These are phyloP conservation scores for Ogataea paradorogensis DNA, from an alignment of 805 yeast species.

Conservation along the genomic window DNA sequence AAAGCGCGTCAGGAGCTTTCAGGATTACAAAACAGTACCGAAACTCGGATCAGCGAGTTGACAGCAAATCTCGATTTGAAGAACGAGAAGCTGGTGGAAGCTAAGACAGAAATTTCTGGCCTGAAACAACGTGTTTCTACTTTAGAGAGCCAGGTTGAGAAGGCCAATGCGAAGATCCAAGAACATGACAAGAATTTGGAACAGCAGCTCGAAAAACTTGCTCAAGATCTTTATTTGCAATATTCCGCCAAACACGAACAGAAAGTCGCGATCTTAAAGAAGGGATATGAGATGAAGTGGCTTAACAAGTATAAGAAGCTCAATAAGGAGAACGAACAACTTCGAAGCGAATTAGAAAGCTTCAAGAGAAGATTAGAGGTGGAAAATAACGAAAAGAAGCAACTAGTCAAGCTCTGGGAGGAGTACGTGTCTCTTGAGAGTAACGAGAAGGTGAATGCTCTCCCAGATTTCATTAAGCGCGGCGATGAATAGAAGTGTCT, in stretches of 20 bases:
- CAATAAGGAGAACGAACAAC: slow-evolving; percentile 41
- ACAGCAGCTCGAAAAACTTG: slow-evolving; percentile 55
- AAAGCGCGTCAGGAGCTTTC: slow-evolving; percentile 10
- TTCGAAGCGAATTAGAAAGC: slow-evolving; percentile 51
- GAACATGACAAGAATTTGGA: slow-evolving; percentile 49
- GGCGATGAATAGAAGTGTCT: slow-evolving; percentile 2
- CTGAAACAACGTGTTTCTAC: slow-evolving; percentile 14
- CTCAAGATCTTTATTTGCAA: slow-evolving; percentile 68
- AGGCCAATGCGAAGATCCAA: slow-evolving; percentile 25
- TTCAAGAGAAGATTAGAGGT: slow-evolving; percentile 44
- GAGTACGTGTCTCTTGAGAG: slow-evolving; percentile 30
- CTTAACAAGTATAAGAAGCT: slow-evolving; percentile 41
- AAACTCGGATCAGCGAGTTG: slow-evolving; percentile 11
- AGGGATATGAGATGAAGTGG: slow-evolving; percentile 56
- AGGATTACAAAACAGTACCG: slow-evolving; percentile 7
- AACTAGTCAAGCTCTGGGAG: slow-evolving; percentile 48
- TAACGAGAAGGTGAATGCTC: slow-evolving; percentile 21
- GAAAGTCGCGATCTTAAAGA: slow-evolving; percentile 60
- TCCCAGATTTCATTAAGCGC: slow-evolving; percentile 21
- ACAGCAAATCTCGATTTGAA: slow-evolving; percentile 13
- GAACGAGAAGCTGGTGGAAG: slow-evolving; percentile 14
- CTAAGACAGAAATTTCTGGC: slow-evolving; percentile 13
- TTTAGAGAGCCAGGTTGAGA: slow-evolving; percentile 22
- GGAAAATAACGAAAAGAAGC: slow-evolving; percentile 58
- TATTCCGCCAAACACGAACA: slow-evolving; percentile 75